phyloP scores from a whole-genome alignment of 2,329 filamentous ascomycete species.

The Atkinsonella hypoxylon region DNA sequence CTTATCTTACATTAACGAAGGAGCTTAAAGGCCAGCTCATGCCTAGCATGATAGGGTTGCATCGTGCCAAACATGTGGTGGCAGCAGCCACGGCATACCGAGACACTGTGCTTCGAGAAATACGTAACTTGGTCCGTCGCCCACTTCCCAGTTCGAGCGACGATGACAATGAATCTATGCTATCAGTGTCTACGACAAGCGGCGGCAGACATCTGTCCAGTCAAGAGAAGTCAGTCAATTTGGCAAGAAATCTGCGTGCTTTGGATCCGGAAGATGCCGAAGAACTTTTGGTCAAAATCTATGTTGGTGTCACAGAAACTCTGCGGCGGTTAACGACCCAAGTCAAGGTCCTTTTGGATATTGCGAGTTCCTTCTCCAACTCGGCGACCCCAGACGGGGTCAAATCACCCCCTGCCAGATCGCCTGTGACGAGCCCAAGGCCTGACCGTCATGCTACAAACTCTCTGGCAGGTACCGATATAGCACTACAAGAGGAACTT shows the following conservation, averaged over 20 bases:
- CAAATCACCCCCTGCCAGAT: constrained; percentile 36
- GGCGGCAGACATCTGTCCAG: constrained; percentile 58
- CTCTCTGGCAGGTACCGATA: constrained; percentile 14
- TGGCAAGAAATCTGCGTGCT: constrained; percentile 78
- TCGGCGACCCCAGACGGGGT: constrained; percentile 25
- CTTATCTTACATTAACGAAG: constrained; percentile 65
- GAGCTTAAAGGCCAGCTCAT: constrained; percentile 59
- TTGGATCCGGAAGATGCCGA: constrained; percentile 79
- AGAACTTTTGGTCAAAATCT: constrained; percentile 68
- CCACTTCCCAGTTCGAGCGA: constrained; percentile 88
- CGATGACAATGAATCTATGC: constrained; percentile 83
- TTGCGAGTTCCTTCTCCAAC: constrained; percentile 62
- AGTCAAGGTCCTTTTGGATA: constrained; percentile 87
- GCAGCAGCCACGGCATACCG: constrained; percentile 76
- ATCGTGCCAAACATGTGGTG: constrained; percentile 66
- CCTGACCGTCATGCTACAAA: constrained; percentile 18
- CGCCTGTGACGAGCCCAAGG: constrained; percentile 40
- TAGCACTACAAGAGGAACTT: constrained; percentile 59
- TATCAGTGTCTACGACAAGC: constrained; percentile 67
- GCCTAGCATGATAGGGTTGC: constrained; percentile 64
- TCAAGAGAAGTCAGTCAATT: constrained; percentile 78
- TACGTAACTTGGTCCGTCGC: constrained; percentile 71
- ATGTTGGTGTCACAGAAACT: constrained; percentile 78
- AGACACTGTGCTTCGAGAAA: constrained; percentile 72
- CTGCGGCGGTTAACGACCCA: constrained; percentile 77